Evolutionary conservation across 192 early-diverging fungal genomes (phyloP).

Genomic region (Coemansia sp.): DNA sequence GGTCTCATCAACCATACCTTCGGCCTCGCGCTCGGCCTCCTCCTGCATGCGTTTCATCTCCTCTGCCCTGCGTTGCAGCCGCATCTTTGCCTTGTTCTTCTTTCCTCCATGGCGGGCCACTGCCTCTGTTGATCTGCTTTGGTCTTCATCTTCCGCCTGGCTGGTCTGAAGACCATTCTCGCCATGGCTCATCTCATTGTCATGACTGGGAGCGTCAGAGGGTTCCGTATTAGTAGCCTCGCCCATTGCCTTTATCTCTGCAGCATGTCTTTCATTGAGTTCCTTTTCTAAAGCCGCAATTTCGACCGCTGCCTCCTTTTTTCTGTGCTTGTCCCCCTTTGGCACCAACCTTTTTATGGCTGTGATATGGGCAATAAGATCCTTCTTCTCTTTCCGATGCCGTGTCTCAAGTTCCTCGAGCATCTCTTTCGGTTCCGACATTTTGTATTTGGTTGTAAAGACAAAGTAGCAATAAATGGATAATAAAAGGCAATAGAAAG

Average conservation of each 20-base stretch:
- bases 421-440: slow-evolving; percentile 17
- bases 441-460: neutral
- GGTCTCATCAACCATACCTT: slow-evolving; percentile 70
- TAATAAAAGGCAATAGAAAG: neutral
- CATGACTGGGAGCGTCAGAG: neutral
- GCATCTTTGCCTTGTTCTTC: slow-evolving; percentile 55
- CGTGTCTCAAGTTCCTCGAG: slow-evolving; percentile 66
- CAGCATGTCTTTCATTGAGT: slow-evolving; percentile 62
- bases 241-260: slow-evolving; percentile 56
- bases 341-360: slow-evolving; percentile 75
- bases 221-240: neutral
- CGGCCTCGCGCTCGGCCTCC: slow-evolving; percentile 76
- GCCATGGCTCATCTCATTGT: neutral
- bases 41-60: slow-evolving; percentile 70
- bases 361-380: slow-evolving; percentile 67
- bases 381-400: slow-evolving; percentile 77
- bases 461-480: slow-evolving; percentile 6
- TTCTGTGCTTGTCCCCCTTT: slow-evolving; percentile 83
- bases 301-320: slow-evolving; percentile 74
- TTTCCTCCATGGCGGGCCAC: slow-evolving; percentile 50
- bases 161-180: neutral
- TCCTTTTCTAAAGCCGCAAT: slow-evolving; percentile 68
- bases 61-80: slow-evolving; percentile 68
- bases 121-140: neutral
- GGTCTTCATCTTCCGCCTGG: neutral